A percentile compares a stretch with the other conserved stretches of the same genome.
phyloP scores from a whole-genome alignment of 2,329 filamentous ascomycete genomes.

The Beauveria asiatica region DNA sequence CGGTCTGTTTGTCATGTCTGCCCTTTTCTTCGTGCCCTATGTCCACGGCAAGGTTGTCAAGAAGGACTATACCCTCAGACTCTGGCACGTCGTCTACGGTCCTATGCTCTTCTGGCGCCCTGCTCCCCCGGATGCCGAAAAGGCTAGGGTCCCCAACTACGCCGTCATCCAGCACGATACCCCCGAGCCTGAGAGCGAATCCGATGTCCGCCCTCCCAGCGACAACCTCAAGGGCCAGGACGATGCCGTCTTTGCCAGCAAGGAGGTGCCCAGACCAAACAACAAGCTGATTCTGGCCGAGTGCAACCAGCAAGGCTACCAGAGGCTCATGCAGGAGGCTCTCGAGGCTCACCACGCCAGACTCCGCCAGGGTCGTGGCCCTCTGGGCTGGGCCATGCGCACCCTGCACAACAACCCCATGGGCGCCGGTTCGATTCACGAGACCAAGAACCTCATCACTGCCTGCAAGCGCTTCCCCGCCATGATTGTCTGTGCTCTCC shows the following conservation, averaged over 20 bases:
- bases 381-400: slow-evolving; percentile 78
- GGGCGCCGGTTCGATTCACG: slow-evolving; percentile 65
- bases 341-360: slow-evolving; percentile 52
- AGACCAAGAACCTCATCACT: slow-evolving; percentile 59
- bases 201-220: slow-evolving; percentile 10
- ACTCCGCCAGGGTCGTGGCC: slow-evolving; percentile 53
- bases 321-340: slow-evolving; percentile 50
- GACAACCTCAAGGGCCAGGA: slow-evolving; percentile 19
- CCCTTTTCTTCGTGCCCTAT: slow-evolving; percentile 66
- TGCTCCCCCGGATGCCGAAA: slow-evolving; percentile 41
- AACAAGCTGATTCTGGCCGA: slow-evolving; percentile 37
- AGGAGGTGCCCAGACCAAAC: slow-evolving; percentile 29
- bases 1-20: slow-evolving; percentile 50
- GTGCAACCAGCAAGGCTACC: slow-evolving; percentile 44
- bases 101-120: slow-evolving; percentile 57
- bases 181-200: slow-evolving; percentile 23
- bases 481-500: slow-evolving; percentile 48
- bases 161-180: slow-evolving; percentile 62
- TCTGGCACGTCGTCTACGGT: slow-evolving; percentile 53
- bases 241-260: slow-evolving; percentile 22
- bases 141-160: slow-evolving; percentile 61
- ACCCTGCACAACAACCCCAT: slow-evolving; percentile 65
- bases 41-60: slow-evolving; percentile 59
- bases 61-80: slow-evolving; percentile 56
- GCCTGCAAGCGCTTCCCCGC: slow-evolving; percentile 60